Conservation (phyloP, 1,284 basidiomycete genomes). For the Tilletiaria anomala region DNA sequence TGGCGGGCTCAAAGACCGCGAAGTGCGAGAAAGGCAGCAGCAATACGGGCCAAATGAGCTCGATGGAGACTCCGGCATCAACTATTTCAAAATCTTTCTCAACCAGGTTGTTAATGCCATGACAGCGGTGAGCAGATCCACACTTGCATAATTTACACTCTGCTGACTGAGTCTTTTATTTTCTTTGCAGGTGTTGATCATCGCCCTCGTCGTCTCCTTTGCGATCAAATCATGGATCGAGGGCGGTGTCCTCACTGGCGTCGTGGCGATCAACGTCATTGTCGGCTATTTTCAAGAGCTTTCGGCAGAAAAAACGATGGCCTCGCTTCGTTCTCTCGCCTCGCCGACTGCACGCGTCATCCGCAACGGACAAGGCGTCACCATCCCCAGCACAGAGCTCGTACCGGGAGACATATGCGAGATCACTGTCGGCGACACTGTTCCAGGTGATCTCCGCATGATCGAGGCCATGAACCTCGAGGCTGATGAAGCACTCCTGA, state of each 20-base stretch:
- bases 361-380: conserved; percentile 45
- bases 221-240: conserved; percentile 49
- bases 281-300: conserved; percentile 50
- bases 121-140: conserved; percentile 16
- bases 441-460: conserved; percentile 34
- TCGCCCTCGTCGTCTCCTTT: conserved; percentile 53
- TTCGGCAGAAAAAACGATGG: conserved; percentile 50
- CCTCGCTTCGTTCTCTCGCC: conserved; percentile 48
- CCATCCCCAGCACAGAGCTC: conserved; percentile 49
- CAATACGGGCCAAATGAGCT: conserved; percentile 33
- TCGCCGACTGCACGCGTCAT: conserved; percentile 53
- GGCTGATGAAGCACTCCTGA: conserved; percentile 55
- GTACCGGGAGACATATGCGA: conserved; percentile 46
- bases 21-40: conserved; percentile 3
- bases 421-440: conserved; percentile 31
- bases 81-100: conserved; percentile 21
- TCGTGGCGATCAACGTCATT: conserved; percentile 46
- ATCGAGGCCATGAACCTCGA: conserved; percentile 38
- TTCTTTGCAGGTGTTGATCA: conserved; percentile 41
- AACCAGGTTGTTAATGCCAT: conserved; percentile 38
- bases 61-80: conserved; percentile 28
- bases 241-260: conserved; percentile 53
- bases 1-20: conserved; percentile 4
- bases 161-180: background rate
- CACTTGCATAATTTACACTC: background rate